Evolutionary conservation across 106 monocot species (phyloP).

Genomic region (Hemerocallis citrina): DNA sequence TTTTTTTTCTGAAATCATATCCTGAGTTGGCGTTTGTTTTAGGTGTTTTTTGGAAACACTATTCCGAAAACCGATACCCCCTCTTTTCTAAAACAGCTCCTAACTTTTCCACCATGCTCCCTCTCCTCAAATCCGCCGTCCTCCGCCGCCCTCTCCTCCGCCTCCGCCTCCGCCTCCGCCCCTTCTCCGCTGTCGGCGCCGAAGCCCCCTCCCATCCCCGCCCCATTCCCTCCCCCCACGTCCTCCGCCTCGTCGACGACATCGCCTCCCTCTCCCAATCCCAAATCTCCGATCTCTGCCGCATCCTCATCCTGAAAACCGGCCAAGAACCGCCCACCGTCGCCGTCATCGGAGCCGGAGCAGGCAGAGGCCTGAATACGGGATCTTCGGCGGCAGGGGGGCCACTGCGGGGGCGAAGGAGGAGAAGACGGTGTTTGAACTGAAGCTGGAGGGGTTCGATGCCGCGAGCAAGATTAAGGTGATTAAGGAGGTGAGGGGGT

Average conservation of each 20-base stretch:
- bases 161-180: too few species aligned
- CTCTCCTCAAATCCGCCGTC: too few species aligned
- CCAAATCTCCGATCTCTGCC: slow-evolving; percentile 63
- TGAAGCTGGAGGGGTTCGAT: slow-evolving; percentile 91
- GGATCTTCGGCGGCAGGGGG: slow-evolving; percentile 12
- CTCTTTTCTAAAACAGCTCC: too few species aligned
- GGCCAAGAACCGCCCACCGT: slow-evolving; percentile 38
- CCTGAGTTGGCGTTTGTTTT: too few species aligned
- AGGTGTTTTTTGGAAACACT: too few species aligned
- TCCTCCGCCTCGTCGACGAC: slow-evolving; percentile 94
- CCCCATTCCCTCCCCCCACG: slow-evolving; percentile 75
- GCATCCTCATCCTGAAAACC: slow-evolving; percentile 42
- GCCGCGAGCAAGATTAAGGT: slow-evolving; percentile 99
- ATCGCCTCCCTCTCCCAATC: slow-evolving; percentile 62
- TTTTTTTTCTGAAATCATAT: too few species aligned
- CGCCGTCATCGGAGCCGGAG: slow-evolving; percentile 54
- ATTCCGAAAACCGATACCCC: too few species aligned
- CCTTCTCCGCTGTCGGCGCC: too few species aligned
- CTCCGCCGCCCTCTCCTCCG: too few species aligned
- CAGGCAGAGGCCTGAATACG: not conserved
- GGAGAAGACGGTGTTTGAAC: slow-evolving; percentile 97
- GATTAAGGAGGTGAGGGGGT: slow-evolving; percentile 87
- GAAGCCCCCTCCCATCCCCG: slow-evolving; percentile 54
- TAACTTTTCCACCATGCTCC: too few species aligned
- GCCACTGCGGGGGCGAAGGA: slow-evolving; percentile 42